Base-by-base conservation (phyloP, 352 stramenopile species). In the Globisporangium emineosum region DNA sequence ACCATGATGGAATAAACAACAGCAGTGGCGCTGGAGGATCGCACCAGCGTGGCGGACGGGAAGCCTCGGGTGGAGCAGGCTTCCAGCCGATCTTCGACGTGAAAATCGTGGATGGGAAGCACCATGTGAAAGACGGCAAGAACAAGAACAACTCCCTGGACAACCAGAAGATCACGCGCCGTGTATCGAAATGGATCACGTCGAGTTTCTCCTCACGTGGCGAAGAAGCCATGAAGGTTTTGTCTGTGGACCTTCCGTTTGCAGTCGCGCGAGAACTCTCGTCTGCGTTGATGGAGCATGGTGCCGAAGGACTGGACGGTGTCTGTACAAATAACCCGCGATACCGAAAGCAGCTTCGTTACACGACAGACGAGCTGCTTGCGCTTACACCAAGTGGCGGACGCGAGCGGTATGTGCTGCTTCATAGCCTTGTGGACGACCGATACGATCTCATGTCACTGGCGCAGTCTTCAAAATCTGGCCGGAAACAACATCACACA, bases 381-480 rank as follows among this genome's bases (percentile, higher is more conserved):
- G 70, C 72, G 19, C 65, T 96, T 5, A 77, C 85, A 29, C 73
- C 80, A 5, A 77, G 69, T 7, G 77, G 73, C 19, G 67, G 70
- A 25, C 78, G 82, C n/a, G 86, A 93, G 64, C 83, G 85, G 42
- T 94, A 94, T 51, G 64, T 96, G 45, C 63, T 96, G 29, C 68
- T 96, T 27, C 86, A 96, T 65, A 94, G 84, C 21, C 76, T 91
- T 60, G 78, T 90, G 35, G 88, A 96, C 59, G 86, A 96, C 62
- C 82, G 88, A 7, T 96, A 96, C 64, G 88, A 96, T 56, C 77
- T 96, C 67, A 89, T 96, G 75, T 96, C 86, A 9, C 78, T 95
- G 45, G 68, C 72, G 8, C 72, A 81, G 32, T 71, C 81, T 10
- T 73, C 68, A 43, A 88, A 78, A 53, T 74, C 67, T 40, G 50